These are phyloP conservation scores for Backusella macrospora DNA, from an alignment of 192 early-diverging fungal species.

Conservation along the genomic window DNA sequence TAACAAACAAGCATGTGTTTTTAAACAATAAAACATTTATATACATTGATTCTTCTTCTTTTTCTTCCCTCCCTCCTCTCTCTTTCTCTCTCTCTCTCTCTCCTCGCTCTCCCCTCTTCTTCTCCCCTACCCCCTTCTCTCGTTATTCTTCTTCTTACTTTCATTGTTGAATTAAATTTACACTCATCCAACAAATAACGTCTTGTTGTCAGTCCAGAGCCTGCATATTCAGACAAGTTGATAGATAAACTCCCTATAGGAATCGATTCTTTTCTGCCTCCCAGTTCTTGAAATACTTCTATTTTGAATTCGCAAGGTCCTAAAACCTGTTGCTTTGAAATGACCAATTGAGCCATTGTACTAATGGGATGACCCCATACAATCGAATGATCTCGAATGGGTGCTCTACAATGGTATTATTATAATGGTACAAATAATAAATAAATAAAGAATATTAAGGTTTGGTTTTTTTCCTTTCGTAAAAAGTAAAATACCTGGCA, in stretches of 20 bases:
- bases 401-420: slow-evolving; percentile 6
- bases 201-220: slow-evolving; percentile 49
- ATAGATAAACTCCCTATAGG: slow-evolving; percentile 69
- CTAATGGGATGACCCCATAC: slow-evolving; percentile 62
- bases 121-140: not conserved
- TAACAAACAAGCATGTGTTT: slow-evolving; percentile 16
- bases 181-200: slow-evolving; percentile 68
- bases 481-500: slow-evolving; percentile 26
- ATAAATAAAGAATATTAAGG: not conserved
- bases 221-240: slow-evolving; percentile 83
- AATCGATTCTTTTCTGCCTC: slow-evolving; percentile 59
- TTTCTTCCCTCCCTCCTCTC: slow-evolving; percentile 1
- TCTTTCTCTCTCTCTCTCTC: not conserved
- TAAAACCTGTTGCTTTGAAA: slow-evolving; percentile 75
- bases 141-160: slow-evolving; percentile 46
- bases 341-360: slow-evolving; percentile 60
- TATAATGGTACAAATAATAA: not conserved
- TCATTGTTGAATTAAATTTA: slow-evolving; percentile 81
- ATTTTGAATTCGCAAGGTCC: slow-evolving; percentile 75
- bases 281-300: slow-evolving; percentile 61
- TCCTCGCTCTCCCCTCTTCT: not conserved
- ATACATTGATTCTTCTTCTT: not conserved
- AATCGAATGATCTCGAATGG: slow-evolving; percentile 50
- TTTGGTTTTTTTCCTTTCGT: not conserved
- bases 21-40: not conserved